phyloP scores from a whole-genome alignment of 1,139 yeast genomes.

The Saccharomyces hybrid region DNA sequence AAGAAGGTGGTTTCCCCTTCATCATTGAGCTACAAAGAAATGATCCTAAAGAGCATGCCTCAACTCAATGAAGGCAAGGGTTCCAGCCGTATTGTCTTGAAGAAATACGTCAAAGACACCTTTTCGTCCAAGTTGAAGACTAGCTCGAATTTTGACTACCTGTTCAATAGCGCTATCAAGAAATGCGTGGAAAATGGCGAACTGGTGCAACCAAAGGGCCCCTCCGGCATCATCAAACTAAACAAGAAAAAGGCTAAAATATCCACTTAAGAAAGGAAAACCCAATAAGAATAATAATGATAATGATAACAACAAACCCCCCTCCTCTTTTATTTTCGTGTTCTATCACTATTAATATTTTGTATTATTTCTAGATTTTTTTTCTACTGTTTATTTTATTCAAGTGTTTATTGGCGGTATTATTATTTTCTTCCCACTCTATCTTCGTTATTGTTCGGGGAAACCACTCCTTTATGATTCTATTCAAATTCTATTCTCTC shows the following conservation, averaged over 20 bases:
- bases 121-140: constrained; percentile 46
- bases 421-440: not conserved
- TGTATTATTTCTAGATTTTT: not conserved
- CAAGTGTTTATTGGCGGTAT: not conserved
- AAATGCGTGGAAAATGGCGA: constrained; percentile 74
- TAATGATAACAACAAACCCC: not conserved
- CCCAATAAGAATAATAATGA: not conserved
- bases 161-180: constrained; percentile 71
- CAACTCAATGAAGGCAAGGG: constrained; percentile 24
- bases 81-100: constrained; percentile 54
- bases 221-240: constrained; percentile 38
- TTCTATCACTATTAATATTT: not conserved
- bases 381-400: not conserved
- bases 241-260: constrained; percentile 19
- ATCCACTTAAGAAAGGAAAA: constrained; percentile 2
- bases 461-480: not conserved
- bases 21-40: constrained; percentile 22
- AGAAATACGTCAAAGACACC: constrained; percentile 46
- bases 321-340: not conserved
- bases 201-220: constrained; percentile 80
- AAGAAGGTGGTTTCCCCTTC: constrained; percentile 9
- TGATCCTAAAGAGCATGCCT: constrained; percentile 21
- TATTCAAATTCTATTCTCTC: not conserved
- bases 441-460: not conserved
- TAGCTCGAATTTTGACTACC: constrained; percentile 60